A percentile compares a stretch with the other conserved stretches of the same genome.
Evolutionary conservation across 805 yeast genomes (phyloP).

Genomic region (Kodamaea fukazawae): DNA sequence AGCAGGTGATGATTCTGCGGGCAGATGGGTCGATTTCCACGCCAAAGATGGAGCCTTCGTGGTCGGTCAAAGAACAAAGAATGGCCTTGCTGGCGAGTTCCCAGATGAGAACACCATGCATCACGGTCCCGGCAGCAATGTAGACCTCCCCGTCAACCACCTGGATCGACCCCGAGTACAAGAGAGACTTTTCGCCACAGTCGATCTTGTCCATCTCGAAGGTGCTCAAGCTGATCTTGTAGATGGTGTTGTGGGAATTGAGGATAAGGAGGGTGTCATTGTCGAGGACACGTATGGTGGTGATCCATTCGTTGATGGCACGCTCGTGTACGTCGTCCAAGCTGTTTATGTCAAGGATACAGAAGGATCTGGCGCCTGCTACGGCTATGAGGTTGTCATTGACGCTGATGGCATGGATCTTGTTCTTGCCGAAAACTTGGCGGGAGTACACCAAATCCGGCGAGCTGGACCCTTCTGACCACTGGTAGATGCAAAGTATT

Average conservation of each 20-base stretch:
- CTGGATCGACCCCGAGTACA: slow-evolving; percentile 81
- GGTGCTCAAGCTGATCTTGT: slow-evolving; percentile 30
- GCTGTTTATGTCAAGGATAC: slow-evolving; percentile 23
- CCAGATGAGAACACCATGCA: slow-evolving; percentile 87
- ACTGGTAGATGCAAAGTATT: slow-evolving; percentile 49
- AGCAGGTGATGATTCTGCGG: slow-evolving; percentile 67
- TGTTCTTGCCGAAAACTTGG: slow-evolving; percentile 64
- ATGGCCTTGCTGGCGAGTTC: slow-evolving; percentile 41
- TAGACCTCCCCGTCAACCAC: slow-evolving; percentile 44
- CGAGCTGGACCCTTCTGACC: slow-evolving; percentile 23
- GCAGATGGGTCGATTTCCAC: slow-evolving; percentile 62
- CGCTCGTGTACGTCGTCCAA: slow-evolving; percentile 35
- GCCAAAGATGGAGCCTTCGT: slow-evolving; percentile 90
- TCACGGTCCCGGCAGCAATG: slow-evolving; percentile 89
- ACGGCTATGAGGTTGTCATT: slow-evolving; percentile 33
- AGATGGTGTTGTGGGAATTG: slow-evolving; percentile 77
- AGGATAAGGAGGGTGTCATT: slow-evolving; percentile 45
- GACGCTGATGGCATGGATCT: slow-evolving; percentile 73
- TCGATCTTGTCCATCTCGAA: slow-evolving; percentile 32
- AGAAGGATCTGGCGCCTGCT: slow-evolving; percentile 74
- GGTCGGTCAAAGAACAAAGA: slow-evolving; percentile 60
- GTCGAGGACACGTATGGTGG: slow-evolving; percentile 51
- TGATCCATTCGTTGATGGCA: slow-evolving; percentile 77
- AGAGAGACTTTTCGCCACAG: slow-evolving; percentile 71
- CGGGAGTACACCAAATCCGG: slow-evolving; percentile 36